A percentile compares a stretch with the other conserved stretches of the same genome.
Evolutionary conservation across 495 filamentous ascomycete species (phyloP).

Genomic region (Podospora pseudocomata): DNA sequence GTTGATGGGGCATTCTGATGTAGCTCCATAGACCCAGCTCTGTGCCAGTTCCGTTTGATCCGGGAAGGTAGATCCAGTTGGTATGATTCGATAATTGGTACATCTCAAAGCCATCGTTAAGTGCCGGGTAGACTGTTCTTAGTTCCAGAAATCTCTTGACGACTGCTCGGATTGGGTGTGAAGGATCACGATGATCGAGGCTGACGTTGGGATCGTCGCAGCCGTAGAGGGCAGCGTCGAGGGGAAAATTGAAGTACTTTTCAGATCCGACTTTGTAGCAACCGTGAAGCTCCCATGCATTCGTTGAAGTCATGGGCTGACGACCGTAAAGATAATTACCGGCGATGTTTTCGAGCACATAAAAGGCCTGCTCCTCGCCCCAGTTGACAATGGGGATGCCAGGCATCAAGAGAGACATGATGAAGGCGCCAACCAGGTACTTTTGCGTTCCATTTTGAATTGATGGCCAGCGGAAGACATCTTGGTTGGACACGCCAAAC

Average conservation of each 20-base stretch:
- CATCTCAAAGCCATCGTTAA: constrained; percentile 63
- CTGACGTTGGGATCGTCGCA: constrained; percentile 68
- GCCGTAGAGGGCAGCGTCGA: constrained; percentile 53
- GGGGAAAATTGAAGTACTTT: constrained; percentile 38
- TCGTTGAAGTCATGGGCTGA: constrained; percentile 59
- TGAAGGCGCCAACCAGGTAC: constrained; percentile 58
- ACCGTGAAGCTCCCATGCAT: constrained; percentile 65
- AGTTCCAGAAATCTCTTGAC: constrained; percentile 65
- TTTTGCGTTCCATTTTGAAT: constrained; percentile 58
- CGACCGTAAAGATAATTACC: constrained; percentile 68
- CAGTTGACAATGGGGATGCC: constrained; percentile 63
- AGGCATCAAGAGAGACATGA: constrained; percentile 61
- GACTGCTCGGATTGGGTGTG: constrained; percentile 45
- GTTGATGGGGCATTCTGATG: constrained; percentile 12
- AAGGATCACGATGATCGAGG: constrained; percentile 58
- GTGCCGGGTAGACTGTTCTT: constrained; percentile 53
- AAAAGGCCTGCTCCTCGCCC: constrained; percentile 70
- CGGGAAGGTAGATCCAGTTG: constrained; percentile 50
- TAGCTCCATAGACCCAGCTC: constrained; percentile 61
- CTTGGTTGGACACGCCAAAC: constrained; percentile 67
- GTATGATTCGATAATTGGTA: constrained; percentile 60
- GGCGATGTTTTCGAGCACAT: constrained; percentile 63
- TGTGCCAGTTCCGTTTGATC: constrained; percentile 54
- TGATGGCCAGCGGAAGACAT: constrained; percentile 70
- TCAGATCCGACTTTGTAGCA: constrained; percentile 64